phyloP scores from a whole-genome alignment of 2,329 filamentous ascomycete species.

The Parastagonospora nodorum region DNA sequence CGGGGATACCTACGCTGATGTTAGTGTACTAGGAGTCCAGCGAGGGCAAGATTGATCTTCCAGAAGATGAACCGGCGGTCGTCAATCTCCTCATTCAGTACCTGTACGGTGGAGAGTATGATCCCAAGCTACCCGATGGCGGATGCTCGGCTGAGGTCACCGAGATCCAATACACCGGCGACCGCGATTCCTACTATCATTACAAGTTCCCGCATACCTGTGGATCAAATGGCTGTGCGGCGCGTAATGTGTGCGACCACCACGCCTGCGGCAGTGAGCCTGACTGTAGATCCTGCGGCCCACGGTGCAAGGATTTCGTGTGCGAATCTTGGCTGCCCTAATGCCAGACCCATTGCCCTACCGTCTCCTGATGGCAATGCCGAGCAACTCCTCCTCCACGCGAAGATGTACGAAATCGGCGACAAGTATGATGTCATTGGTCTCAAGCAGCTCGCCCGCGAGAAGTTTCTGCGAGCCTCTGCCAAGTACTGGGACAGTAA shows the following conservation, averaged over 20 bases:
- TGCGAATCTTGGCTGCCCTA: background rate
- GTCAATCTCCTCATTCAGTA: conserved; percentile 16
- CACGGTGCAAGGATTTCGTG: conserved; percentile 1
- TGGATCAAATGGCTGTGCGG: background rate
- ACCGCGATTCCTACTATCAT: background rate
- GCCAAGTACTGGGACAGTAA: conserved; percentile 18
- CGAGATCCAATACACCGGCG: background rate
- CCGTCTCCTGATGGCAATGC: conserved; percentile 1
- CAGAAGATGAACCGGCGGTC: conserved; percentile 13
- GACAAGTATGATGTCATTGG: conserved; percentile 15
- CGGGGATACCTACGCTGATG: background rate
- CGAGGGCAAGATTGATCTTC: conserved; percentile 6
- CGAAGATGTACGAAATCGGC: conserved; percentile 16
- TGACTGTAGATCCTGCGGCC: conserved; percentile 27
- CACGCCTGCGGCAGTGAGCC: conserved; percentile 1
- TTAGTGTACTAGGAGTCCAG: conserved; percentile 30
- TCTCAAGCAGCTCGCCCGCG: conserved; percentile 10
- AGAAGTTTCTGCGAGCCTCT: conserved; percentile 13
- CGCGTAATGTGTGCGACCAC: background rate
- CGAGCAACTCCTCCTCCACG: conserved; percentile 5
- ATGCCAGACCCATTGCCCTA: conserved; percentile 13
- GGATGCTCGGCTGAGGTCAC: background rate
- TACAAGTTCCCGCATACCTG: conserved; percentile 6
- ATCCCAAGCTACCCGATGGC: background rate
- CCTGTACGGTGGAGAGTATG: conserved; percentile 18